phyloP scores from a whole-genome alignment of 1,284 basidiomycete genomes.

The Ustilago hordei region DNA sequence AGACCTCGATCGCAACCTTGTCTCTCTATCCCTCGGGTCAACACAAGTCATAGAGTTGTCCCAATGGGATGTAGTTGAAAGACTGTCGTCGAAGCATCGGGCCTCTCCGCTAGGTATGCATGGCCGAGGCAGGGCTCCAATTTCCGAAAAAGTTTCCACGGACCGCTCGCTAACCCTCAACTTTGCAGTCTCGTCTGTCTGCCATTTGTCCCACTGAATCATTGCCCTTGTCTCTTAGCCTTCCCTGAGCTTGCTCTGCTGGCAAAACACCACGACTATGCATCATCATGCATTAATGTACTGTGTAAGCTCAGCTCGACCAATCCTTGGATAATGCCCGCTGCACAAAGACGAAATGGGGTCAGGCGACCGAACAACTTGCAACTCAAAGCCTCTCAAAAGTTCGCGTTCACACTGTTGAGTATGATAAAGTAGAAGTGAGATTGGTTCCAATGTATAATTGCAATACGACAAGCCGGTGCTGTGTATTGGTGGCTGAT shows the following conservation, averaged over 20 bases:
- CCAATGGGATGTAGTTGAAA: too few species aligned
- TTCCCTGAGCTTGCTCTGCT: not conserved
- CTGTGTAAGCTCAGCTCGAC: not conserved
- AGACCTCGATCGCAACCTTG: not conserved
- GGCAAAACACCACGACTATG: not conserved
- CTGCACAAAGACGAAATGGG: not conserved
- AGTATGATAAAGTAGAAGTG: not conserved
- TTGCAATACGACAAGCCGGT: not conserved
- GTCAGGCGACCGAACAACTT: not conserved
- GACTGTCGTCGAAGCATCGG: too few species aligned
- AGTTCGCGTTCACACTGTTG: not conserved
- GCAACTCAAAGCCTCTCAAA: not conserved
- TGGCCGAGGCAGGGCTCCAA: conserved; percentile 46
- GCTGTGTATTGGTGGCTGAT: not conserved
- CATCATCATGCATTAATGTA: conserved; percentile 10
- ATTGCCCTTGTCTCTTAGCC: not conserved
- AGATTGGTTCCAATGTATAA: not conserved
- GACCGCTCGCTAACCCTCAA: conserved; percentile 4
- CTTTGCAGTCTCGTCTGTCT: not conserved
- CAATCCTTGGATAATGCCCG: not conserved
- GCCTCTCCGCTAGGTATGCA: conserved; percentile 2
- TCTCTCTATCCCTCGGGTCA: not conserved
- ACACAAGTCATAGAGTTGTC: too few species aligned
- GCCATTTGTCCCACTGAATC: not conserved
- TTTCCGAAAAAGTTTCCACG: conserved; percentile 1